phyloP scores from a whole-genome alignment of 805 yeast genomes.

The Ogataea polymorpha region DNA sequence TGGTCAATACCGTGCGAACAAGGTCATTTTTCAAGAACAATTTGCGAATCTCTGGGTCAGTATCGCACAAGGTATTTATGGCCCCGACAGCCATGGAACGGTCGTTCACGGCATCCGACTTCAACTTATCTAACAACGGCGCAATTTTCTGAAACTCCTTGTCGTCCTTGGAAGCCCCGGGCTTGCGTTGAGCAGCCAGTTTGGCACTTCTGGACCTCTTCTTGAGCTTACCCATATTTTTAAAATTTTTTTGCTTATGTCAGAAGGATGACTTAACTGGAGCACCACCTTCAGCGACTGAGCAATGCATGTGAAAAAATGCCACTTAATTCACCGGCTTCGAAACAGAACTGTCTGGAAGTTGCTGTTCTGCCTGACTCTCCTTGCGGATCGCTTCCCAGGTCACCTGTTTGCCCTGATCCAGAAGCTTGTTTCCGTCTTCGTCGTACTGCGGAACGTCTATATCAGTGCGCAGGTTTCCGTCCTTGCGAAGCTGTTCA shows the following conservation, averaged over 20 bases:
- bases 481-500: conserved; percentile 64
- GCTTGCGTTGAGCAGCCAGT: conserved; percentile 7
- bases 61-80: conserved; percentile 64
- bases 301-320: not conserved
- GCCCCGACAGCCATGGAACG: conserved; percentile 75
- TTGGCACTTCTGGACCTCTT: conserved; percentile 54
- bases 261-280: not conserved
- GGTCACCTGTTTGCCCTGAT: conserved; percentile 28
- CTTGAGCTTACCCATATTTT: conserved; percentile 70
- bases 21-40: conserved; percentile 69
- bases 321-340: too few relatives aligned
- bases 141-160: conserved; percentile 46
- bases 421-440: conserved; percentile 35
- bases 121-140: conserved; percentile 65
- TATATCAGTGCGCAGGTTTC: conserved; percentile 59
- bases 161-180: conserved; percentile 2
- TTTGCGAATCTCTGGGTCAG: conserved; percentile 57
- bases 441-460: conserved; percentile 51
- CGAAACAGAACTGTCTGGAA: too few relatives aligned
- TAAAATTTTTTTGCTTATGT: conserved; percentile 8
- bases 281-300: not conserved
- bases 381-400: conserved; percentile 53
- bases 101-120: conserved; percentile 65
- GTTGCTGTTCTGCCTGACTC: too few relatives aligned
- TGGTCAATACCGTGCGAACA: conserved; percentile 59